A percentile compares a stretch with the other conserved stretches of the same genome.
Evolutionary conservation across 75 land plant species (phyloP).

Genomic region (Ceratopteris richardii): DNA sequence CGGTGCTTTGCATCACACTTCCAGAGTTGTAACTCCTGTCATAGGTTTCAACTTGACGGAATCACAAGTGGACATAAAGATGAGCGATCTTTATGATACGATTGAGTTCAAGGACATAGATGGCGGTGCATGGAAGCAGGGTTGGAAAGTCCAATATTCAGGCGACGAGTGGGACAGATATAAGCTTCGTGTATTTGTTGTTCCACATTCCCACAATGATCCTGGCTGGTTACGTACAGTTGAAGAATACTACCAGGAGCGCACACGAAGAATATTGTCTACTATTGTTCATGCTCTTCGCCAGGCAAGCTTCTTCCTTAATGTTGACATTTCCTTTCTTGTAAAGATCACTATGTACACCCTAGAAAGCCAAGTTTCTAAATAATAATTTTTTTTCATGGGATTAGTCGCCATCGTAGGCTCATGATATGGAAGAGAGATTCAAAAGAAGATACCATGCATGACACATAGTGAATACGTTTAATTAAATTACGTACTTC

Average conservation of each 20-base stretch:
- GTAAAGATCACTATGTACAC: no score
- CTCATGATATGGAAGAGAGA: no score
- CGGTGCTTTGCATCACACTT: slow-evolving; percentile 24
- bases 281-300: slow-evolving; percentile 74
- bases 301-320: slow-evolving; percentile 37
- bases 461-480: no score
- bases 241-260: slow-evolving; percentile 85
- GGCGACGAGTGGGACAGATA: slow-evolving; percentile 83
- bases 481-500: no score
- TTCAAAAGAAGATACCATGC: no score
- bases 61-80: slow-evolving; percentile 70
- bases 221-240: slow-evolving; percentile 96
- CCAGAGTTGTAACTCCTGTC: not conserved
- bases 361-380: no score
- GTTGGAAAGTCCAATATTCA: slow-evolving; percentile 66
- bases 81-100: slow-evolving; percentile 72
- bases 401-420: no score
- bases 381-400: no score
- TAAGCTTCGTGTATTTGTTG: slow-evolving; percentile 89
- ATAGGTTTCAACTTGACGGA: slow-evolving; percentile 6
- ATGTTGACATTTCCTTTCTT: no score
- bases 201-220: slow-evolving; percentile 98
- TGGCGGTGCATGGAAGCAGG: slow-evolving; percentile 99
- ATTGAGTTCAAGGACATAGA: slow-evolving; percentile 72
- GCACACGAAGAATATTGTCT: slow-evolving; percentile 65